phyloP scores from a whole-genome alignment of 352 stramenopile species.

The Blastocystis sp. region DNA sequence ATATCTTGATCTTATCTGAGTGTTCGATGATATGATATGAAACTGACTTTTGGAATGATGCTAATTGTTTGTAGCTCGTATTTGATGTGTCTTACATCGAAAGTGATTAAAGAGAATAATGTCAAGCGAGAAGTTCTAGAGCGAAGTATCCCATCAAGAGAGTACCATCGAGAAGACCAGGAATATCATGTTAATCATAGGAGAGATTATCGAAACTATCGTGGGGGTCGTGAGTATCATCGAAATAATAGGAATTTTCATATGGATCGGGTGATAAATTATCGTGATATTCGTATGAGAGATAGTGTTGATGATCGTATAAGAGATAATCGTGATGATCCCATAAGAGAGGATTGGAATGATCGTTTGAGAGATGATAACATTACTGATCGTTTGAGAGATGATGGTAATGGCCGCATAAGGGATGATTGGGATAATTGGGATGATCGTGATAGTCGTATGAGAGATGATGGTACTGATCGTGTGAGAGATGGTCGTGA shows the following conservation, averaged over 20 bases:
- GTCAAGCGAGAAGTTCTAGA: neutral
- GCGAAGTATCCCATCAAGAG: neutral
- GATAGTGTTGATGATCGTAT: neutral
- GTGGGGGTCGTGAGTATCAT: neutral
- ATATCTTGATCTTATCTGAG: conserved; percentile 67
- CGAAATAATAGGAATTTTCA: neutral
- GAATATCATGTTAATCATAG: neutral
- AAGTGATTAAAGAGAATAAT: neutral
- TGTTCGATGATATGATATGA: conserved; percentile 32
- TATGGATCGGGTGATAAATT: neutral
- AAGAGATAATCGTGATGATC: no score
- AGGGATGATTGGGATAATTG: neutral
- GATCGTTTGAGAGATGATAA: neutral
- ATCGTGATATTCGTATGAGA: neutral
- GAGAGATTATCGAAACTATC: neutral
- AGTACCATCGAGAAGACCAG: neutral
- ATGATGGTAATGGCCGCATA: neutral
- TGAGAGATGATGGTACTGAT: neutral
- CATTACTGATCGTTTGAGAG: neutral
- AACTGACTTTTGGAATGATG: conserved; percentile 48
- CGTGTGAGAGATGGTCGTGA: neutral
- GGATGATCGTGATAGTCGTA: neutral
- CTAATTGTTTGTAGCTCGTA: conserved; percentile 36
- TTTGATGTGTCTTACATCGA: neutral
- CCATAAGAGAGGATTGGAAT: neutral